A percentile compares a stretch with the other conserved stretches of the same genome.
Conservation (phyloP, 352 stramenopile genomes). For the Phytophthora kernoviae region DNA sequence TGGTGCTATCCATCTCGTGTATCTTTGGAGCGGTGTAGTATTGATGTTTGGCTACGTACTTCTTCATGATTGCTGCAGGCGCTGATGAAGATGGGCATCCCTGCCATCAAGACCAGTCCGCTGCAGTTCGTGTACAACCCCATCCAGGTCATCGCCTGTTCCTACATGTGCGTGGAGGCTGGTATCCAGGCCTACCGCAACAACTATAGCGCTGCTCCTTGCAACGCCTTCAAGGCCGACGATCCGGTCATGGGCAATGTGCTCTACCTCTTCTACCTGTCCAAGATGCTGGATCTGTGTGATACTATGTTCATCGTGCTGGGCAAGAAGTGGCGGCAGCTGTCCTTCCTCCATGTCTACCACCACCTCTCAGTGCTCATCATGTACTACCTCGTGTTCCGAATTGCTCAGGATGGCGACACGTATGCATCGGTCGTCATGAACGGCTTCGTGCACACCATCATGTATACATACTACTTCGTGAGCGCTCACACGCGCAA, state of each 20-base stretch:
- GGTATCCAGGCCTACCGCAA: slow-evolving; percentile 88
- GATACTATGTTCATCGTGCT: slow-evolving; percentile 96
- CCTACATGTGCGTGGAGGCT: slow-evolving; percentile 94
- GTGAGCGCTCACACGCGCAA: slow-evolving; percentile 95
- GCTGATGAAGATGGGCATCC: slow-evolving; percentile 58
- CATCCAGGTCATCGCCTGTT: slow-evolving; percentile 92
- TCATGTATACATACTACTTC: slow-evolving; percentile 99
- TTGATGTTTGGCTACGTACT: slow-evolving; percentile 4
- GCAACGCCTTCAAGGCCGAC: slow-evolving; percentile 85
- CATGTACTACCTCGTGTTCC: slow-evolving; percentile 95
- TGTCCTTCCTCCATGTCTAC: slow-evolving; percentile 97
- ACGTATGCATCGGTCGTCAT: slow-evolving; percentile 95
- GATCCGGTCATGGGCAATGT: slow-evolving; percentile 91
- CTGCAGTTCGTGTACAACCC: slow-evolving; percentile 97
- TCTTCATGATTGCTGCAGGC: slow-evolving; percentile 23
- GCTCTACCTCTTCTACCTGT: slow-evolving; percentile 97
- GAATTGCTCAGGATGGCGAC: slow-evolving; percentile 94
- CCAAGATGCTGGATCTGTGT: slow-evolving; percentile 91
- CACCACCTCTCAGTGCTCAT: slow-evolving; percentile 97
- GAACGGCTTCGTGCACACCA: slow-evolving; percentile 97
- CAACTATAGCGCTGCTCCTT: slow-evolving; percentile 83
- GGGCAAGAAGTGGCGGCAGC: slow-evolving; percentile 96
- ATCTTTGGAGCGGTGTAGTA: slow-evolving; percentile 1
- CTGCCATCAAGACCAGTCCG: slow-evolving; percentile 55
- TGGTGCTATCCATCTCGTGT: too few relatives aligned